Evolutionary conservation across 495 filamentous ascomycete genomes (phyloP).

Genomic region (Parmelia sp.): DNA sequence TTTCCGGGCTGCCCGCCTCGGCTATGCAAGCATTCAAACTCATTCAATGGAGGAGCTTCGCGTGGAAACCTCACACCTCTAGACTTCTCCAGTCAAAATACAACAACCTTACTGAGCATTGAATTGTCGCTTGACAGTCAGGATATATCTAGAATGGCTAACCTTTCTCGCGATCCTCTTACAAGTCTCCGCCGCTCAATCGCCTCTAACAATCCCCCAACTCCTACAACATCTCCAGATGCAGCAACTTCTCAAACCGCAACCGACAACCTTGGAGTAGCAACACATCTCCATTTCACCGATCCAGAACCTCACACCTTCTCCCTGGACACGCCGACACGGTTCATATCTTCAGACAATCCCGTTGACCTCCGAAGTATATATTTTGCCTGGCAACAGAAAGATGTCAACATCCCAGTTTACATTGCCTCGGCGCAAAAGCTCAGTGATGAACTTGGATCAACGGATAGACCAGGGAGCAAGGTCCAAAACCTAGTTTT

Average conservation of each 20-base stretch:
- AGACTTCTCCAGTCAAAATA: no score
- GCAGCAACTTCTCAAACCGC: constrained; percentile 31
- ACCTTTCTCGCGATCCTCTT: constrained; percentile 53
- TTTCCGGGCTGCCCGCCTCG: no score
- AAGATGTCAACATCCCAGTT: constrained; percentile 76
- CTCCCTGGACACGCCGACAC: constrained; percentile 68
- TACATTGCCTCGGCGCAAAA: constrained; percentile 79
- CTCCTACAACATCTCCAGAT: constrained; percentile 62
- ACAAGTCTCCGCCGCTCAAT: constrained; percentile 74
- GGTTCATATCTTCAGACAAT: constrained; percentile 68
- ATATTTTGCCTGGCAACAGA: constrained; percentile 90
- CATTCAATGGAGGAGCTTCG: no score
- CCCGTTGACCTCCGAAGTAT: constrained; percentile 86
- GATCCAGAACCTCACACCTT: constrained; percentile 56
- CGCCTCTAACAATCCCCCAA: constrained; percentile 55
- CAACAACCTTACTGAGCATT: neutral
- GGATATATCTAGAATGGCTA: neutral
- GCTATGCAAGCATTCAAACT: no score
- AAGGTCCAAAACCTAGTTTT: constrained; percentile 78
- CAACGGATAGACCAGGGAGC: constrained; percentile 43
- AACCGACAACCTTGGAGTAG: constrained; percentile 59
- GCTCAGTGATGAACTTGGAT: constrained; percentile 71
- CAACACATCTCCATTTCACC: constrained; percentile 76
- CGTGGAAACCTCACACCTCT: no score
- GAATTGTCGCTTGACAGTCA: neutral